These are phyloP conservation scores for Nothophytophthora sp. DNA, from an alignment of 352 stramenopile genomes.

Conservation along the genomic window DNA sequence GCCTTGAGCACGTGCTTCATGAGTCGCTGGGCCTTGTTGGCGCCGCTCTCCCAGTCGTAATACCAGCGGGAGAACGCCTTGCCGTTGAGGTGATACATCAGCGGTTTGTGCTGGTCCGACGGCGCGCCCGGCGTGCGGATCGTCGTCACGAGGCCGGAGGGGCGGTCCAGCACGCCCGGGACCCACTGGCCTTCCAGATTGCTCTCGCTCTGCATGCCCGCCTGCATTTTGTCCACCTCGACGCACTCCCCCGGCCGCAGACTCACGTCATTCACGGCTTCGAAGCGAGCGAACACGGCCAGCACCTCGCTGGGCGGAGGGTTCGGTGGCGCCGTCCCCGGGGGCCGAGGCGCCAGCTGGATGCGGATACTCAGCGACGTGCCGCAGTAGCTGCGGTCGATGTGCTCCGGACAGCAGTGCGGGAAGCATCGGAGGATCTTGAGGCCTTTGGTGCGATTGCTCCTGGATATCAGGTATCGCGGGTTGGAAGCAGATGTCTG, in stretches of 20 bases:
- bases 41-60: conserved; percentile 75
- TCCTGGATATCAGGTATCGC: conserved; percentile 21
- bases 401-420: conserved; percentile 73
- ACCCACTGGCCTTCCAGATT: conserved; percentile 69
- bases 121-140: conserved; percentile 6
- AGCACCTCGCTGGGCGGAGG: conserved; percentile 11
- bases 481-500: not conserved
- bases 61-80: conserved; percentile 58
- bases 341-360: conserved; percentile 10
- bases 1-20: conserved; percentile 68
- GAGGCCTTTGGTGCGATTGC: conserved; percentile 72
- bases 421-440: conserved; percentile 76
- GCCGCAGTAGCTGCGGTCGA: conserved; percentile 75
- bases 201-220: conserved; percentile 44
- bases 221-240: conserved; percentile 37
- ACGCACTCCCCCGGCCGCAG: conserved; percentile 44
- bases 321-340: conserved; percentile 10
- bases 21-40: conserved; percentile 69
- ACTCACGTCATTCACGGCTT: conserved; percentile 36
- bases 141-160: conserved; percentile 25
- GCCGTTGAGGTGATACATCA: conserved; percentile 60
- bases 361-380: conserved; percentile 55
- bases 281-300: conserved; percentile 39
- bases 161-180: conserved; percentile 44
- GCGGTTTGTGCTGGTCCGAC: conserved; percentile 16